Base-by-base conservation (phyloP, 371 early-diverging fungal genomes). In the Apophysomyces ossiformis region DNA sequence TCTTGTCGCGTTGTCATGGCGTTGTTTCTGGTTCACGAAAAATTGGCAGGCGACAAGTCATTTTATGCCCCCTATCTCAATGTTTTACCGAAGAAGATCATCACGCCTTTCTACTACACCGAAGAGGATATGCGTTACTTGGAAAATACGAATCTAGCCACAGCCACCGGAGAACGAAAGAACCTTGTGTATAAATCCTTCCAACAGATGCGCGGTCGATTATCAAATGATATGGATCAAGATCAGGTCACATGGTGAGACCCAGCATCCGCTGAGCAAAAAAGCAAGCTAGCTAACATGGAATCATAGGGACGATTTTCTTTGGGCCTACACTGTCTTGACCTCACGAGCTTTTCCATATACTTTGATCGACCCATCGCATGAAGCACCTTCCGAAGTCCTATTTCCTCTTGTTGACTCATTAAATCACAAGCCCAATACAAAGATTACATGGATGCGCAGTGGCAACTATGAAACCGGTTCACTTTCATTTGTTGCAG, bases 291-390 rank as follows among this genome's bases (percentile, higher is more conserved):
- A 43, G 38, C 7, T 43, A 56, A 50, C 26, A 16, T 1, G 16
- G 16, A 26, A 26, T 7, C n/a, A 21, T 58, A 84, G 82, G 81
- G 85, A 85, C 6, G 73, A 73, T 8, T 90, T 83, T 58, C 56
- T 88, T 7, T 90, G 90, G 89, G 84, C 84, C 15, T 82, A 84
- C 64, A 75, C 76, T 11, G 82, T 86, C 0, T 60, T 84, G 7
- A 79, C 85, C 0, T 89, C 90, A 12, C 76, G 90, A 58, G 72
- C 89, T 47, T 90, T 89, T 66, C 85, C 89, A 13, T 78, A 82
- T 64, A 76, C 60, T 9, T 63, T 88, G 37, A 68, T 87, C 21
- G 74, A 78, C 39, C 81, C 78, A 15, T 57, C 56, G 41, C 69
- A 67, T 18, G 58, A 45, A 21, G 43, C 70, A 43, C 15, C 61